phyloP scores from a whole-genome alignment of 192 early-diverging fungal species.

The Backusella westeae region DNA sequence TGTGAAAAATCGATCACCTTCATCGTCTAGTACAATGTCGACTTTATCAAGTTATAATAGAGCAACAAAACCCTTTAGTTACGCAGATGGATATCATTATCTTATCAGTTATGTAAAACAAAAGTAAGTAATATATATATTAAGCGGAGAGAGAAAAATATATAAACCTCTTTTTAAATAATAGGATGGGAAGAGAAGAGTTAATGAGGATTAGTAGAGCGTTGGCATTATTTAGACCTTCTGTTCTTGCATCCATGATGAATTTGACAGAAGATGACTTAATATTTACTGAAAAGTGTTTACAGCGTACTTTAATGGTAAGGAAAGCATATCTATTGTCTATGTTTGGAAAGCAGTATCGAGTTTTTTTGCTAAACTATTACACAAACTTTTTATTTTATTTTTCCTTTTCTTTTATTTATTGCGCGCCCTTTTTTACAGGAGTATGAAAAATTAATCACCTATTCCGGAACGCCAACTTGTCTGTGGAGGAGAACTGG shows the following conservation, averaged over 20 bases:
- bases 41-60: slow-evolving; percentile 58
- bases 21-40: neutral
- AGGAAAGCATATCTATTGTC: slow-evolving; percentile 11
- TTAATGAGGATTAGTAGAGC: slow-evolving; percentile 88
- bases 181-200: slow-evolving; percentile 84
- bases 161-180: neutral
- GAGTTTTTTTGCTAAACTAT: neutral
- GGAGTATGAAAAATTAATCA: slow-evolving; percentile 95
- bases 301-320: slow-evolving; percentile 87
- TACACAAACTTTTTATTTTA: neutral
- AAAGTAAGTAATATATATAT: slow-evolving; percentile 34
- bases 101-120: slow-evolving; percentile 72
- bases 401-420: neutral
- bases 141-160: too few relatives aligned
- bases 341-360: neutral
- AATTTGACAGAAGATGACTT: slow-evolving; percentile 91
- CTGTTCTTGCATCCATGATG: slow-evolving; percentile 92
- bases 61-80: slow-evolving; percentile 85
- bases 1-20: neutral
- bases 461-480: slow-evolving; percentile 92
- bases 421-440: slow-evolving; percentile 20
- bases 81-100: slow-evolving; percentile 92
- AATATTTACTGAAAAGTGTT: slow-evolving; percentile 94
- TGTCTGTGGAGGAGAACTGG: slow-evolving; percentile 95
- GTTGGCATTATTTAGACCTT: slow-evolving; percentile 88